Percentiles rank a stretch among this genome's conserved stretches.
Conservation (phyloP, 1,284 basidiomycete genomes). For the Coniferiporia sulphurascens region DNA sequence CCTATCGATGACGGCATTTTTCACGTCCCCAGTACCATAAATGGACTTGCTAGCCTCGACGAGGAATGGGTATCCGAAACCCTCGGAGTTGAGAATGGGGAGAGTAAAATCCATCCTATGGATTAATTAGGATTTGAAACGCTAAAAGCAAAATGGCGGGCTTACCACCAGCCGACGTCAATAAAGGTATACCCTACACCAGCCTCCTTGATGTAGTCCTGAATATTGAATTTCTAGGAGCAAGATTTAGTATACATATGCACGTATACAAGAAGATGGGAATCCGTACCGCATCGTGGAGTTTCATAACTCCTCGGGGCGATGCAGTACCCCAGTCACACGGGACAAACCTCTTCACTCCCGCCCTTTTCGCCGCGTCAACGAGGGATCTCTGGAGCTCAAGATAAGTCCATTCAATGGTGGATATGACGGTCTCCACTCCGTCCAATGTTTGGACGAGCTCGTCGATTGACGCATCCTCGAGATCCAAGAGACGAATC, state of each 20-base stretch:
- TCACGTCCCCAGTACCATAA: slow-evolving; percentile 13
- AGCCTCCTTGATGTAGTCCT: slow-evolving; percentile 7
- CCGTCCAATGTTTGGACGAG: neutral
- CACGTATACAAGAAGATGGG: neutral
- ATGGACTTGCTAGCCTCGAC: neutral
- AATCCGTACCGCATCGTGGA: slow-evolving; percentile 4
- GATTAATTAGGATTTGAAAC: neutral
- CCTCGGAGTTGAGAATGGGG: neutral
- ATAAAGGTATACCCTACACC: slow-evolving; percentile 19
- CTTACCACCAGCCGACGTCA: slow-evolving; percentile 19
- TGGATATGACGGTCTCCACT: slow-evolving; percentile 13
- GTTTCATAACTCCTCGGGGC: slow-evolving; percentile 3
- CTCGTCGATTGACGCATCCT: neutral
- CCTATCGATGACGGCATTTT: slow-evolving; percentile 13
- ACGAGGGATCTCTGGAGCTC: slow-evolving; percentile 6
- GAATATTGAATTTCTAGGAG: slow-evolving; percentile 16
- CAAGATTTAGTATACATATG: neutral
- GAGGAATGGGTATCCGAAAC: neutral
- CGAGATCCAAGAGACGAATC: slow-evolving; percentile 10
- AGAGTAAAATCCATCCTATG: slow-evolving; percentile 7
- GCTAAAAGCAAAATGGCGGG: neutral
- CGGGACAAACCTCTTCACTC: slow-evolving; percentile 17
- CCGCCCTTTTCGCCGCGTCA: slow-evolving; percentile 15
- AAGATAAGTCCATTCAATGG: neutral
- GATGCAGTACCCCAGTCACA: slow-evolving; percentile 15